Evolutionary conservation across 2,329 filamentous ascomycete genomes (phyloP), one percentile per base, ranked within the genome.

Genomic region (Colletotrichum tofieldiae): DNA sequence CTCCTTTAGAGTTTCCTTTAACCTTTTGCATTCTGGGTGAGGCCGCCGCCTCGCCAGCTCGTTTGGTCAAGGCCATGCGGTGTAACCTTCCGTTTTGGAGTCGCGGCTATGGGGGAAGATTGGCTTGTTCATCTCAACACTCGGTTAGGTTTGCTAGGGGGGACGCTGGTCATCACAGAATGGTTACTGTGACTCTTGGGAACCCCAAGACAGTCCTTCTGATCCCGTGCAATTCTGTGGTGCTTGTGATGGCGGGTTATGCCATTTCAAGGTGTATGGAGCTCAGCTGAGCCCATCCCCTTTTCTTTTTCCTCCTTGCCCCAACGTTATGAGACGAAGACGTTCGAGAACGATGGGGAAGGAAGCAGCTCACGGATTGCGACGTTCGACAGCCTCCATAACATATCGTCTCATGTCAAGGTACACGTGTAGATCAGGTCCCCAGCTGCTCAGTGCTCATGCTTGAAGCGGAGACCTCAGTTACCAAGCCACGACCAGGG

Each of bases 351-450:
- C 18, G 47, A 58, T 60, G 69, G 65, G 58, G 43, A 64, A 35
- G 58, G 23, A 29, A 35, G 18, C 26, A 45, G 51, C 52, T 54
- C 32, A 37, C 55, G 29, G 35, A 35, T 52, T 43, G 29, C 41
- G 20, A 32, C 37, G 29, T 32, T 45, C 41, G 20, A 23, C 23
- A 39, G 47, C 23, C 62, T 29, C 49, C 56, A 43, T 43, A 56
- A 18, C 41, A 45, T 37, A 54, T 72, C 69, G 65, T 69, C 69
- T 72, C 54, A 72, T 72, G 59, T 72, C 69, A 49, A 55, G 60
- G 54, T 32, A 32, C 29, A 32, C 29, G 29, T 32, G 29, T 14
- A 29, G 58, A 72, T 54, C 23, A 52, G 69, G 45, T 65, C 59
- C 45, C 29, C 45, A n/a, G 18, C 65, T 72, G 65, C 65, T 65